These are phyloP conservation scores for Cymbopogon flexuosus DNA, from an alignment of 202 grass and related monocot genomes.

Conservation along the genomic window DNA sequence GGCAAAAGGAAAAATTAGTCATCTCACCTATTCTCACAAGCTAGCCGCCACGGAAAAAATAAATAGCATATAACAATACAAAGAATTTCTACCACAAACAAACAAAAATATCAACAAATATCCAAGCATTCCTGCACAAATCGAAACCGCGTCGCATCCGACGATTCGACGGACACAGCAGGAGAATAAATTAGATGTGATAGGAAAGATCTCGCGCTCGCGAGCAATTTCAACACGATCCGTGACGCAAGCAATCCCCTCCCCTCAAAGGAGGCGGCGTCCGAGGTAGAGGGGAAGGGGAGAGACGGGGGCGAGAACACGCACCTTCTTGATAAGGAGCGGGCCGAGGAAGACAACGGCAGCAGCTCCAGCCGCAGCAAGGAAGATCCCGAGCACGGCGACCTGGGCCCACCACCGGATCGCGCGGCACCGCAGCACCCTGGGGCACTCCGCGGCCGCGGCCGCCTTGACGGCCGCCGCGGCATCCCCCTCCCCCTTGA, in stretches of 20 bases:
- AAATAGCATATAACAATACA: neutral
- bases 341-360: slow-evolving; percentile 59
- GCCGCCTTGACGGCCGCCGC: slow-evolving; percentile 26
- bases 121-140: slow-evolving; percentile 2
- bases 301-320: neutral
- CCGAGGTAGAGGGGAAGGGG: neutral
- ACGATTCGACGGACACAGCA: neutral
- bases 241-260: slow-evolving; percentile 2
- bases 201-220: slow-evolving; percentile 4
- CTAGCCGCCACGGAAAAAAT: neutral
- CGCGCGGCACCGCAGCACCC: slow-evolving; percentile 43
- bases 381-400: slow-evolving; percentile 38
- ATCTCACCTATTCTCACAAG: neutral
- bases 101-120: slow-evolving; percentile 3
- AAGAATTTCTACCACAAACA: neutral
- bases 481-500: neutral
- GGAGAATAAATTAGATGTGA: neutral
- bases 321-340: slow-evolving; percentile 58
- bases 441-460: slow-evolving; percentile 37
- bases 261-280: neutral
- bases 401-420: slow-evolving; percentile 73
- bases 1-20: neutral
- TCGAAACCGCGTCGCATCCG: neutral
- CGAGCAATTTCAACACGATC: neutral
- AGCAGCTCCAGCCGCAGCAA: slow-evolving; percentile 33